A percentile compares a stretch with the other conserved stretches of the same genome.
Conservation (phyloP, 2,329 filamentous ascomycete genomes). For the Chrysoporthe cubensis region DNA sequence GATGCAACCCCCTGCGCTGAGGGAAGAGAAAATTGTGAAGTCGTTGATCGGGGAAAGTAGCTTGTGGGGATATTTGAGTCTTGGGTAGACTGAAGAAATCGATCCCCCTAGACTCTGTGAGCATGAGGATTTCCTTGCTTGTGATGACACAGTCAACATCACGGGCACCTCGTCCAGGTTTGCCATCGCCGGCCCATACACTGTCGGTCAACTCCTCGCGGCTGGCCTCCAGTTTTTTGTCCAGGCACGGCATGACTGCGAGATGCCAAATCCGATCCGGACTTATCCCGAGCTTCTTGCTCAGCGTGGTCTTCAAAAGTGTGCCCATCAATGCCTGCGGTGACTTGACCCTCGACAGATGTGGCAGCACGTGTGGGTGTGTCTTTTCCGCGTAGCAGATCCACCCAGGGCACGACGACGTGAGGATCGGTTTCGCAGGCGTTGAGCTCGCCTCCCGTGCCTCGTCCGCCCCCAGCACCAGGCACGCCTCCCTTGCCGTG, state of each 20-base stretch:
- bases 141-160: slow-evolving; percentile 99
- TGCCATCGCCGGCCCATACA: slow-evolving; percentile 64
- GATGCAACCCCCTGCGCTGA: slow-evolving; percentile 45
- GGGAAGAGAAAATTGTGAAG: slow-evolving; percentile 78
- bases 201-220: slow-evolving; percentile 86
- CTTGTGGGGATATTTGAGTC: slow-evolving; percentile 50
- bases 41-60: slow-evolving; percentile 72
- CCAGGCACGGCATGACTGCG: slow-evolving; percentile 97
- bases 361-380: slow-evolving; percentile 88
- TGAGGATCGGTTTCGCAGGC: slow-evolving; percentile 67
- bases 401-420: slow-evolving; percentile 94
- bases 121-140: slow-evolving; percentile 88
- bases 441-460: slow-evolving; percentile 50
- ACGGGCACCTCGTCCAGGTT: slow-evolving; percentile 63
- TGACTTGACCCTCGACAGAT: slow-evolving; percentile 89
- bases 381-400: slow-evolving; percentile 99
- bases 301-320: slow-evolving; percentile 83
- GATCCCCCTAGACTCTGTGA: slow-evolving; percentile 79
- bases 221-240: slow-evolving; percentile 97
- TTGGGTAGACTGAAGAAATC: slow-evolving; percentile 74
- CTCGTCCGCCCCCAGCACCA: slow-evolving; percentile 80
- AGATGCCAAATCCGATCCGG: slow-evolving; percentile 90
- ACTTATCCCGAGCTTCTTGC: slow-evolving; percentile 70
- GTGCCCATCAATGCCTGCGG: slow-evolving; percentile 92
- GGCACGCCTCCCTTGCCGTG: slow-evolving; percentile 75